Evolutionary conservation across 176 grass and related monocot genomes (phyloP), one percentile per base, ranked within the genome.

Genomic region (Lolium multiflorum): DNA sequence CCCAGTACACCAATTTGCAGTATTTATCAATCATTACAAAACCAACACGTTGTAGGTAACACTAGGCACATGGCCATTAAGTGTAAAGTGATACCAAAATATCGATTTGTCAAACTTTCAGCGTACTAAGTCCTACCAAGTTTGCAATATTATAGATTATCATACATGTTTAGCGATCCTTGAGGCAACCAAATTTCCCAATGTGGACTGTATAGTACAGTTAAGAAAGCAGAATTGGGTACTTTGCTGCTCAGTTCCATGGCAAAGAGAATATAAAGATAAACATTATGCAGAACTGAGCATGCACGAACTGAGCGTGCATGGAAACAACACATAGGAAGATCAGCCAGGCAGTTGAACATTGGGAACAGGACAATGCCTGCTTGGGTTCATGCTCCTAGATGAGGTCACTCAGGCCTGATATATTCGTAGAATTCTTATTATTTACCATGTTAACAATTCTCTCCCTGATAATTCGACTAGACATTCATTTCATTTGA

Each of bases 401-500:
- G 78, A 26, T 47, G 39, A 11, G 39, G 20, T 9, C 20, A 61
- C 6, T 63, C n/a, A 20, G 61, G 21, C 43, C 41, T 47, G 21
- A 79, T 7, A 47, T 13, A 18, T 80, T 80, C 28, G 14, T 64
- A 50, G 1, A 70, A 56, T 38, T 39, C 0, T 48, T 9, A 65
- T 26, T 68, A 37, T 31, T 68, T 18, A 5, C 15, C 31, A 16
- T 28, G 28, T 68, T 66, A 76, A 52, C 48, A 79, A 81, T n/a
- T 80, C n/a, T 54, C 74, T 80, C 28, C 12, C 3, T 48, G 35
- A 74, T 26, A 80, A n/a, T 84, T 58, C 38, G 25, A 47, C 18
- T 6, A 3, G 49, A 89, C 41, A 82, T 9, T 8, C 4, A 41
- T 26, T 54, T 35, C 20, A 22, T 7, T 72, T 39, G 38, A 15